Conservation (phyloP, 345 rosid species). For the Salix udensis region DNA sequence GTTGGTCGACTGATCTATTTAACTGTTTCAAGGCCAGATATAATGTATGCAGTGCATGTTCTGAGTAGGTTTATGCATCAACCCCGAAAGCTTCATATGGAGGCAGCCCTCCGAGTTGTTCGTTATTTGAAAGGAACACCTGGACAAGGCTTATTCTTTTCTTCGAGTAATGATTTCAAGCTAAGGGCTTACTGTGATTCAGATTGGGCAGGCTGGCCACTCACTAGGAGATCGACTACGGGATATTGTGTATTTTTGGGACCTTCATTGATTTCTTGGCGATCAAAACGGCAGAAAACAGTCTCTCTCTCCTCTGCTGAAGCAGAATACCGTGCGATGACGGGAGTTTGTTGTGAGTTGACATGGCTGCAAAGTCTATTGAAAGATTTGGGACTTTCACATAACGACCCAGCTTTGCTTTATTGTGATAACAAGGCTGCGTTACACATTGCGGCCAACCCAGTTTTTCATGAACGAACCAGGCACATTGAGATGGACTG, state of each 20-base stretch:
- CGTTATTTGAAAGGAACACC: background rate
- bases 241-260: background rate
- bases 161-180: background rate
- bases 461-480: too few species aligned
- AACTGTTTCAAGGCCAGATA: slow-evolving; percentile 7
- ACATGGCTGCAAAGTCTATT: too few species aligned
- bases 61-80: slow-evolving; percentile 3
- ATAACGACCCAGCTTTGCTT: too few species aligned
- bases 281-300: background rate
- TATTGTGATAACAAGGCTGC: too few species aligned
- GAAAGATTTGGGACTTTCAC: too few species aligned
- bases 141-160: slow-evolving; percentile 1
- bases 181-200: background rate
- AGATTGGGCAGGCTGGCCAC: background rate
- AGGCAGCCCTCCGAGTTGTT: background rate
- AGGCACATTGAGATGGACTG: too few species aligned
- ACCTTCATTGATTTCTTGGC: background rate
- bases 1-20: background rate
- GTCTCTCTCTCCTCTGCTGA: background rate
- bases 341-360: too few species aligned
- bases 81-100: background rate
- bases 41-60: background rate
- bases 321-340: too few species aligned
- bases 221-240: background rate
- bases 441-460: too few species aligned